Evolutionary conservation across 306 rosid genomes (phyloP).

Genomic region (Fragaria iinumae): DNA sequence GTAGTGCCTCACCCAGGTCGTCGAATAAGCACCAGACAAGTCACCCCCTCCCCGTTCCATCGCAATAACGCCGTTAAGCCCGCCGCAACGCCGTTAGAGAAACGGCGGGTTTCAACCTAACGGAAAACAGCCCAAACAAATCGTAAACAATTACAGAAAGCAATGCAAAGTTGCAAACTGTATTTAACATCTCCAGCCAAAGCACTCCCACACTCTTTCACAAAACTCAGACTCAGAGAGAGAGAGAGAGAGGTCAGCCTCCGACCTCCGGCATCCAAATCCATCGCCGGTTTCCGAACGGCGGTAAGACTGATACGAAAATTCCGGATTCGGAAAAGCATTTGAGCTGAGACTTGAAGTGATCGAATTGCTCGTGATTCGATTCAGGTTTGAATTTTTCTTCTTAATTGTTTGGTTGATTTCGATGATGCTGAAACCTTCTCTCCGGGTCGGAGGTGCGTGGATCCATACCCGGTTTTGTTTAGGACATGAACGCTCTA

Average conservation of each 20-base stretch:
- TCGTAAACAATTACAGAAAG: conserved; percentile 16
- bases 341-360: conserved; percentile 18
- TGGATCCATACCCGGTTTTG: neutral
- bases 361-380: neutral
- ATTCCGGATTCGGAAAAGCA: conserved; percentile 20
- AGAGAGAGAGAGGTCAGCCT: conserved; percentile 21
- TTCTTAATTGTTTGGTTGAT: neutral
- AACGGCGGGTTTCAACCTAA: conserved; percentile 48
- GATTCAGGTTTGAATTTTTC: conserved; percentile 6
- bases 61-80: conserved; percentile 40
- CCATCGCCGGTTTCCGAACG: neutral
- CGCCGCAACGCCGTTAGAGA: conserved; percentile 54
- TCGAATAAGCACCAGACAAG: conserved; percentile 13
- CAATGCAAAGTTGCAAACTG: conserved; percentile 36
- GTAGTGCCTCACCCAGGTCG: conserved; percentile 12
- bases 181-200: conserved; percentile 43
- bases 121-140: conserved; percentile 35
- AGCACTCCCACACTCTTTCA: conserved; percentile 7
- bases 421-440: neutral
- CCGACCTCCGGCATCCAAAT: conserved; percentile 36
- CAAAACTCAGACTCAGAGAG: conserved; percentile 12
- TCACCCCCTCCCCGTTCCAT: conserved; percentile 6
- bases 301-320: neutral
- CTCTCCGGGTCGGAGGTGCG: neutral
- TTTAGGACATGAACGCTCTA: neutral